These are phyloP conservation scores for Saitozyma sp. DNA, from an alignment of 768 basidiomycete species.

Conservation along the genomic window DNA sequence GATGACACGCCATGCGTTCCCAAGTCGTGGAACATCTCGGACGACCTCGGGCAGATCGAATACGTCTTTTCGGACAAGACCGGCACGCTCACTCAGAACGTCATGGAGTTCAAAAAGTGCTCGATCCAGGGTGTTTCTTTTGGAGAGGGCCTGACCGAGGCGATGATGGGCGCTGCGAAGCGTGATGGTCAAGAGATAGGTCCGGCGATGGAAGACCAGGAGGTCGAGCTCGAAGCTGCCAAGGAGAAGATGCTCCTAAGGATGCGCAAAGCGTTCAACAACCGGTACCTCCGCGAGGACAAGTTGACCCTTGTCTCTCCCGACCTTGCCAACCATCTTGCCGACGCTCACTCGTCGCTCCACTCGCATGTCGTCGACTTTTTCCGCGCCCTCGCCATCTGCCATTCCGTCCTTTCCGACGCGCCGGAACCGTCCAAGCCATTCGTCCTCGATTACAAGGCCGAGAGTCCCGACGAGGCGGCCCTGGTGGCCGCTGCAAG, in stretches of 20 bases:
- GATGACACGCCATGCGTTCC: constrained; percentile 84
- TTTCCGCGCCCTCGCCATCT: constrained; percentile 91
- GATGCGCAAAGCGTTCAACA: constrained; percentile 80
- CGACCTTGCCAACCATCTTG: constrained; percentile 74
- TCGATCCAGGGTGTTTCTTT: constrained; percentile 80
- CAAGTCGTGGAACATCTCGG: constrained; percentile 98
- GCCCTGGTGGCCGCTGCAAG: constrained; percentile 89
- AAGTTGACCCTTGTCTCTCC: constrained; percentile 86
- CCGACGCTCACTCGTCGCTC: constrained; percentile 63
- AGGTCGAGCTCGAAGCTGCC: constrained; percentile 62
- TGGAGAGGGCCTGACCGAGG: constrained; percentile 94
- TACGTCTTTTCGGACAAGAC: constrained; percentile 94
- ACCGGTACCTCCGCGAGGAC: constrained; percentile 76
- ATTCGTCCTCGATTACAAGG: constrained; percentile 79
- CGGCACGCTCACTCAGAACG: constrained; percentile 93
- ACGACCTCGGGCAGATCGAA: constrained; percentile 97
- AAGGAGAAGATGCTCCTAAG: constrained; percentile 74
- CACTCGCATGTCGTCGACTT: constrained; percentile 72
- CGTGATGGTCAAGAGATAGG: constrained; percentile 66
- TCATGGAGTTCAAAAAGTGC: constrained; percentile 98
- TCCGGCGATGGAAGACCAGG: constrained; percentile 70
- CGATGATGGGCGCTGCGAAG: constrained; percentile 85
- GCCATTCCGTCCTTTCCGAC: constrained; percentile 82
- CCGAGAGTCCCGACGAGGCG: constrained; percentile 93
- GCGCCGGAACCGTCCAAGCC: constrained; percentile 67